A percentile compares a stretch with the other conserved stretches of the same genome.
phyloP scores from a whole-genome alignment of 352 stramenopile species.

The Thraustotheca clavata region DNA sequence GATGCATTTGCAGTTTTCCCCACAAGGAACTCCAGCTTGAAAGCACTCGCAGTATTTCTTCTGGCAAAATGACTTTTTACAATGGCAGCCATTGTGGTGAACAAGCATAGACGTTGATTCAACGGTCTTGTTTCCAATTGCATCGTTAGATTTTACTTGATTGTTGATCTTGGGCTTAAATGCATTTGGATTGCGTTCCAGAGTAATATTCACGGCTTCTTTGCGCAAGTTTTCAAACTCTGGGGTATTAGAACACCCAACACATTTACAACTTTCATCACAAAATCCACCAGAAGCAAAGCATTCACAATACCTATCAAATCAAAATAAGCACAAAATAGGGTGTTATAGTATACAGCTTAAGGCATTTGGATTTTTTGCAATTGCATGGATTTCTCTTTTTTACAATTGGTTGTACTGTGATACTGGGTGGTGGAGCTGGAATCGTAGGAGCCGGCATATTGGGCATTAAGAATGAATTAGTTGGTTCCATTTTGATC shows the following conservation, averaged over 20 bases:
- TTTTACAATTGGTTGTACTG: background rate
- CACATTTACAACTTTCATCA: constrained; percentile 88
- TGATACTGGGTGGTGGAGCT: background rate
- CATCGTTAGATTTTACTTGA: constrained; percentile 20
- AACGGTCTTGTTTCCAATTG: background rate
- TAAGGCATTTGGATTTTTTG: constrained; percentile 97
- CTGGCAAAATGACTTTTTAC: constrained; percentile 93
- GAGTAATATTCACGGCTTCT: constrained; percentile 79
- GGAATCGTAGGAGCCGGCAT: background rate
- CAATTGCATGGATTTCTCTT: constrained; percentile 91
- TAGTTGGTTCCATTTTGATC: background rate
- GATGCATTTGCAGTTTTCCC: constrained; percentile 85
- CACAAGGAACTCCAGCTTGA: constrained; percentile 80
- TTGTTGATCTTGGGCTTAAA: constrained; percentile 95
- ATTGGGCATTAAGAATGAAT: background rate
- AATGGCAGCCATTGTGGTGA: constrained; percentile 95
- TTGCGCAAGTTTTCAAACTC: constrained; percentile 58
- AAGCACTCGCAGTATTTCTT: constrained; percentile 99
- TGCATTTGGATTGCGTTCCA: constrained; percentile 92
- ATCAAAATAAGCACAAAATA: background rate
- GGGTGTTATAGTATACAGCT: constrained; percentile 56
- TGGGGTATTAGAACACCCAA: constrained; percentile 85
- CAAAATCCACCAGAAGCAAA: constrained; percentile 91
- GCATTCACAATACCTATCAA: constrained; percentile 89
- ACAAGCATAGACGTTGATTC: constrained; percentile 41